A percentile compares a stretch with the other conserved stretches of the same genome.
Conservation (phyloP, 2,329 filamentous ascomycete species). For the Fusarium staphyleae region DNA sequence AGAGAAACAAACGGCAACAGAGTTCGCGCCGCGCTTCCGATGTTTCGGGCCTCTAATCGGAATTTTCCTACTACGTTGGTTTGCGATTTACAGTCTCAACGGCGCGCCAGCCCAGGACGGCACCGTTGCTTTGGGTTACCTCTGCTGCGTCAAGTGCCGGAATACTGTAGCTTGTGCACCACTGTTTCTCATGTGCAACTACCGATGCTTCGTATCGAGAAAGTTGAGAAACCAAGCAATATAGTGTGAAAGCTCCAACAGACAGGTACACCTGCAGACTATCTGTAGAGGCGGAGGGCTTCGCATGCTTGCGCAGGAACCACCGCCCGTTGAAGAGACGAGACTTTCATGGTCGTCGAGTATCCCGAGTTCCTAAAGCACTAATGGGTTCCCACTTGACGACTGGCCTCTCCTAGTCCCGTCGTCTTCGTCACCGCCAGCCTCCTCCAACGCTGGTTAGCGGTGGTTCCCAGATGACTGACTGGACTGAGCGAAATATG, state of each 20-base stretch:
- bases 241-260: conserved; percentile 24
- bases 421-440: conserved; percentile 31
- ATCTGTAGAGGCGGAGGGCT: conserved; percentile 28
- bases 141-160: conserved; percentile 28
- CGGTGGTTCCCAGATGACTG: conserved; percentile 7
- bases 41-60: conserved; percentile 20
- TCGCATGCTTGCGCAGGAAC: conserved; percentile 36
- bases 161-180: conserved; percentile 28
- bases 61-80: conserved; percentile 8
- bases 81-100: conserved; percentile 23
- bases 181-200: conserved; percentile 32
- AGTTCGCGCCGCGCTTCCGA: conserved; percentile 35
- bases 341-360: not conserved
- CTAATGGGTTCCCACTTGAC: conserved; percentile 5
- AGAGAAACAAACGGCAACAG: conserved; percentile 24
- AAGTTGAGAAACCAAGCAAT: conserved; percentile 32
- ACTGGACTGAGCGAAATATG: conserved; percentile 37
- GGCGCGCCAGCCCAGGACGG: conserved; percentile 30
- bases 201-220: conserved; percentile 35
- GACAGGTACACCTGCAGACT: conserved; percentile 23
- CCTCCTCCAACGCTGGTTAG: conserved; percentile 22
- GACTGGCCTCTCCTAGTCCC: conserved; percentile 24
- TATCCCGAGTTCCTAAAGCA: conserved; percentile 4
- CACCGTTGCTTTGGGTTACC: conserved; percentile 30
- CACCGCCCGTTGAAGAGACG: conserved; percentile 14